Evolutionary conservation across 2,329 filamentous ascomycete genomes (phyloP), one percentile per base, ranked within the genome.

Genomic region (Fusarium sp.): DNA sequence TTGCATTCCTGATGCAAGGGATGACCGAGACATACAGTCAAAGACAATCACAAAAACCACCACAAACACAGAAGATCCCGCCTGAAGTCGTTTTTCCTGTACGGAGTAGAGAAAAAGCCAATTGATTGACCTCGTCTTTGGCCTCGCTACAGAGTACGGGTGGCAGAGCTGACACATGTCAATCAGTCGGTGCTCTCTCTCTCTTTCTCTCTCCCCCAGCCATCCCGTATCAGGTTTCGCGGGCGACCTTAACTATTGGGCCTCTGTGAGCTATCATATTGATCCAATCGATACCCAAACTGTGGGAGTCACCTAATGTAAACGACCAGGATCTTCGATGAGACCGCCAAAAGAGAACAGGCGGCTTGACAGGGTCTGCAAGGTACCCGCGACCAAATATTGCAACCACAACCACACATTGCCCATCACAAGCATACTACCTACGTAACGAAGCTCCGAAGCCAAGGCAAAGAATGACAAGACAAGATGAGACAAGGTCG

Each of bases 331-430:
- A 61, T 65, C 39, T 64, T 43, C 65, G 39, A 43, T 43, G 52
- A 24, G 54, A 37, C 33, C 37, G 20, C 46, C 50, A 35, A 44
- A 45, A 52, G 33, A 37, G 33, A 37, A n/a, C 17, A 37, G 33
- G 15, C 41, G 33, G 15, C 41, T 44, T 56, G 44, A 53, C 62
- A 69, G 51, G 48, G 53, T 56, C 70, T 72, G 70, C 70, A 72
- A 72, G 70, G 70, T 72, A 72, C 70, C 70, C 70, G 70, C 70
- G 62, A 53, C 60, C 62, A 48, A 65, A 67, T 49, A 59, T 26
- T 45, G 33, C 30, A 48, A 52, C 19, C 46, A 39, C 37, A 43
- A 30, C 28, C 53, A 61, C 54, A 45, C 52, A 35, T 39, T 49
- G 19, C 26, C 20, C 28, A 33, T 11, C 28, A 30, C 28, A 28